Base-by-base conservation (phyloP, 495 filamentous ascomycete genomes). In the Aspergillus affinis region DNA sequence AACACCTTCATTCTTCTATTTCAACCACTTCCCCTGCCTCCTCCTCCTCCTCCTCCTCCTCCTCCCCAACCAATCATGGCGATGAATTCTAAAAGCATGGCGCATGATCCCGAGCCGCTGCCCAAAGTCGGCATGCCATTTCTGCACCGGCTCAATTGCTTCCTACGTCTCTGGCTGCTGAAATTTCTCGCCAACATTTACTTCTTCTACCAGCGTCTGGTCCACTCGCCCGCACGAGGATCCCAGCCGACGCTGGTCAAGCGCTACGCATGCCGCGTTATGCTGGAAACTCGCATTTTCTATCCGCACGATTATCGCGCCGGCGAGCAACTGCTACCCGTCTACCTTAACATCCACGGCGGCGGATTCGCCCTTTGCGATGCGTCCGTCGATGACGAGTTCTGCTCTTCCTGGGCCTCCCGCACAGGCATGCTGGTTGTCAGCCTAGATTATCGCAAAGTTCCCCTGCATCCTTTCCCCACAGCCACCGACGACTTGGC, bases 331-430 rank as follows among this genome's bases (percentile, higher is more conserved):
- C 58, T 56, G 2, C 64, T 75, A 0, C 72, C 75, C 4, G 59
- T 75, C 4, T 76, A 75, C 55, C 41, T 78, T 3, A 62, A 75
- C 56, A 67, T 78, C 46, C 75, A 78, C 51, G 75, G 75, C 48
- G 75, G 75, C 1, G 75, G 74, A 3, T 75, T 76, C 48, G 69
- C 64, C 1, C 0, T 78, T 6, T 41, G 48, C 41, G 55, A 65
- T 41, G 67, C 74, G 6, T 18, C 17, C 10, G 29, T 63, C 6
- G 73, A 76, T 58, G 72, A 76, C 57, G 55, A 58, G 29, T 75
- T 75, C 59, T 73, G 71, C 46, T 54, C 48, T 13, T 18, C 55
- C 17, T 75, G 69, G 61, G 63, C 67, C n/a, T 61, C 69, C 5
- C 64, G 65, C 13, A 63, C 70, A 17, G 64, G 70, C 19, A 70